Conservation (phyloP, 1,284 basidiomycete genomes). For the Moesziomyces parantarcticus region DNA sequence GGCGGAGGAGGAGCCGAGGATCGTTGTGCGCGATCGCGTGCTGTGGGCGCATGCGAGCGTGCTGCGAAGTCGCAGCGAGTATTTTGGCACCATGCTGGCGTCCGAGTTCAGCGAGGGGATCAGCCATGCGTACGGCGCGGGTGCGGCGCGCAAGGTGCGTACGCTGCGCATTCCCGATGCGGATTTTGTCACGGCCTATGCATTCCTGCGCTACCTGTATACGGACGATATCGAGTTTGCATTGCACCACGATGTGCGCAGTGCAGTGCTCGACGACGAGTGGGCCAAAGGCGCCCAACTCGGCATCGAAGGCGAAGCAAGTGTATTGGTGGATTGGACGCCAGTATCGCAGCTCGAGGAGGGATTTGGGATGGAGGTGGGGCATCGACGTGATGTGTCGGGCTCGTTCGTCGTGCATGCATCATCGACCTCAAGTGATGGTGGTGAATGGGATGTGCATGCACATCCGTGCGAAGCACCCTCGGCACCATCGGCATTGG, state of each 20-base stretch:
- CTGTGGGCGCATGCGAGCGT: constrained; percentile 79
- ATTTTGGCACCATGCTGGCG: constrained; percentile 81
- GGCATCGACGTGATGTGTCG: constrained; percentile 17
- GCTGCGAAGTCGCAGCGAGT: constrained; percentile 74
- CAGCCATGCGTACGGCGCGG: constrained; percentile 18
- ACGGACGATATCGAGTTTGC: constrained; percentile 72
- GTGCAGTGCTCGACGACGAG: constrained; percentile 55
- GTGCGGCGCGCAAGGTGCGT: constrained; percentile 42
- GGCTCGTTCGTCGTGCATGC: constrained; percentile 22
- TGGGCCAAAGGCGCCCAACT: constrained; percentile 47
- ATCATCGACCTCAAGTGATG: too few species aligned
- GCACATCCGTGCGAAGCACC: constrained; percentile 76
- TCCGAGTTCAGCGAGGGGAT: constrained; percentile 72
- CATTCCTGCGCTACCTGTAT: constrained; percentile 83
- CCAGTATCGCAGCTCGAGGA: constrained; percentile 37
- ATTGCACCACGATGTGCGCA: constrained; percentile 56
- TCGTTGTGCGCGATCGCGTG: constrained; percentile 68
- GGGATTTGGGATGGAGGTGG: constrained; percentile 15
- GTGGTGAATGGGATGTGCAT: constrained; percentile 76
- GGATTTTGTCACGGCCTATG: constrained; percentile 83
- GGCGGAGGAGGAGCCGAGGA: constrained; percentile 26
- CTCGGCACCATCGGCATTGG: constrained; percentile 71
- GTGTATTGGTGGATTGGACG: constrained; percentile 30
- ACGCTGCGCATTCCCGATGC: constrained; percentile 82
- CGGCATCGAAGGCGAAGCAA: not conserved